phyloP scores from a whole-genome alignment of 2,329 filamentous ascomycete genomes.

The Cercospora sp. region DNA sequence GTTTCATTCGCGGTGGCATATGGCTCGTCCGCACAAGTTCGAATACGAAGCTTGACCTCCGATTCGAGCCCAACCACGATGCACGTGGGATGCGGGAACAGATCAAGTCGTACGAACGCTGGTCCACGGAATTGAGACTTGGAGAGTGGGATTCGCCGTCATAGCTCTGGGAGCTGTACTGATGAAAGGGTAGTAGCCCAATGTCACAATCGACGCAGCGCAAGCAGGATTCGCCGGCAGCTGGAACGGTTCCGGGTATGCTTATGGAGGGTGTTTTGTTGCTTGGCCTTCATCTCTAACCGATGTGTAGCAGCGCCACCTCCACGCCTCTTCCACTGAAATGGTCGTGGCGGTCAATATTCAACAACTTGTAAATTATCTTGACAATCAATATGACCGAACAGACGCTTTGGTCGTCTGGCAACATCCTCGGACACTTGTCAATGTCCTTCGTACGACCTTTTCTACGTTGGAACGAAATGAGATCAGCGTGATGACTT shows the following conservation, averaged over 20 bases:
- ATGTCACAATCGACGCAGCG: background rate
- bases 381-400: background rate
- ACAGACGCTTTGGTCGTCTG: background rate
- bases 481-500: background rate
- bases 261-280: background rate
- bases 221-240: background rate
- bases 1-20: background rate
- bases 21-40: background rate
- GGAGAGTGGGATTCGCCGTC: slow-evolving; percentile 18
- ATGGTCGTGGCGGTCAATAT: background rate
- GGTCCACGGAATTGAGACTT: slow-evolving; percentile 14
- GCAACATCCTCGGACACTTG: background rate
- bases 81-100: background rate
- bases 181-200: background rate
- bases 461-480: background rate
- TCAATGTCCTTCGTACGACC: background rate
- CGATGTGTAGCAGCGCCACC: background rate
- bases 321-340: background rate
- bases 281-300: too few relatives aligned
- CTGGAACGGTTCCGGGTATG: background rate
- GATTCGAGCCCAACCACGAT: background rate
- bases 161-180: background rate
- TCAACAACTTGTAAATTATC: background rate
- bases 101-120: slow-evolving; percentile 11
- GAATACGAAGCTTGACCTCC: slow-evolving; percentile 2